Evolutionary conservation across 2,329 filamentous ascomycete genomes (phyloP).

Genomic region (Arthroderma uncinatum): DNA sequence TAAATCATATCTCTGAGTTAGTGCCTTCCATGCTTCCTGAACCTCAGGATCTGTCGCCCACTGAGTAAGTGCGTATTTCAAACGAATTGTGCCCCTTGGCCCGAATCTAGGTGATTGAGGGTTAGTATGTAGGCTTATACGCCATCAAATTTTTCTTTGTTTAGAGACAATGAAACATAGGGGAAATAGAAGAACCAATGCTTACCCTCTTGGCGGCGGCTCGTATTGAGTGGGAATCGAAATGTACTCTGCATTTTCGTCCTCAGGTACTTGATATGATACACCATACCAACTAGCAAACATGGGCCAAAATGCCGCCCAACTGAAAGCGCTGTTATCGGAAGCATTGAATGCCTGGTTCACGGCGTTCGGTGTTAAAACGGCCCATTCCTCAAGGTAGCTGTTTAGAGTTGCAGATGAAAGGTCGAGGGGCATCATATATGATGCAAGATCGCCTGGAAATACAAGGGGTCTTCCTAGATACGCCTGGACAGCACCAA

Average conservation of each 20-base stretch:
- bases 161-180: neutral
- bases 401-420: slow-evolving; percentile 18
- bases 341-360: slow-evolving; percentile 23
- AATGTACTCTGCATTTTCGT: slow-evolving; percentile 12
- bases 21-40: slow-evolving; percentile 36
- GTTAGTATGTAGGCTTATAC: neutral
- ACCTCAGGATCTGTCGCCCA: slow-evolving; percentile 40
- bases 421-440: slow-evolving; percentile 15
- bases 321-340: slow-evolving; percentile 20
- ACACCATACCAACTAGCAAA: slow-evolving; percentile 21
- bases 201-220: slow-evolving; percentile 16
- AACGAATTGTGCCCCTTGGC: slow-evolving; percentile 29
- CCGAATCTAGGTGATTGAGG: slow-evolving; percentile 29
- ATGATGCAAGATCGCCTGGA: slow-evolving; percentile 17
- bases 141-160: neutral
- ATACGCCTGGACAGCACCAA: slow-evolving; percentile 18
- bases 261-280: slow-evolving; percentile 14
- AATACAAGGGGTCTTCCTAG: slow-evolving; percentile 16
- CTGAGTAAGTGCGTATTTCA: slow-evolving; percentile 33
- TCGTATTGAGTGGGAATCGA: slow-evolving; percentile 9
- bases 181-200: neutral
- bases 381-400: slow-evolving; percentile 23
- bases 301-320: slow-evolving; percentile 20
- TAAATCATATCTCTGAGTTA: slow-evolving; percentile 34
- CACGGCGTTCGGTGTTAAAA: slow-evolving; percentile 17